Conservation (phyloP, 768 basidiomycete genomes). For the Coprinopsis sp. region DNA sequence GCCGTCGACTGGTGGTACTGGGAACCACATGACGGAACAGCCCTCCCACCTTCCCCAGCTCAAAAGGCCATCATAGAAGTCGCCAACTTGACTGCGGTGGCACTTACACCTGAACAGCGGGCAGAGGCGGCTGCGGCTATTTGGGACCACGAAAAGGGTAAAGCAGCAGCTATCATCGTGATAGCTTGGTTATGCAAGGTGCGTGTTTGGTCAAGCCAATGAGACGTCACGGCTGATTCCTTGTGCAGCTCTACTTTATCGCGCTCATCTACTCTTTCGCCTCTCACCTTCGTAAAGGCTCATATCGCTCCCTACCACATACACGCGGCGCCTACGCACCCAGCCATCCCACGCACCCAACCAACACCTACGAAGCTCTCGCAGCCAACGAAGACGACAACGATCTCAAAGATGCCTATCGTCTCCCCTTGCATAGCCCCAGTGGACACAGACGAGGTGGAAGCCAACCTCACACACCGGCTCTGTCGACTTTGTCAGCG, state of each 20-base stretch:
- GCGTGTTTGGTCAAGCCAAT: conserved; percentile 18
- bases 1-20: conserved; percentile 87
- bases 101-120: conserved; percentile 62
- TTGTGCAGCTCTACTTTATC: conserved; percentile 83
- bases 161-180: conserved; percentile 71
- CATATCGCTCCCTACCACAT: conserved; percentile 77
- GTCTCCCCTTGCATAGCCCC: conserved; percentile 52
- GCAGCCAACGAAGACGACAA: conserved; percentile 59
- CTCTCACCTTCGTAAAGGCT: conserved; percentile 84
- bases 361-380: conserved; percentile 36
- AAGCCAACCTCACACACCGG: conserved; percentile 41
- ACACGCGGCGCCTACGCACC: conserved; percentile 37
- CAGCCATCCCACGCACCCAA: conserved; percentile 23
- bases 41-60: conserved; percentile 77
- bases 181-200: conserved; percentile 90
- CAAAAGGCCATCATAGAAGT: conserved; percentile 80
- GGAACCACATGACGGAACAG: conserved; percentile 86
- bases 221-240: conserved; percentile 7
- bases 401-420: conserved; percentile 64
- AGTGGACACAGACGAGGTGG: conserved; percentile 31
- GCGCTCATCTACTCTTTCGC: conserved; percentile 90
- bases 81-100: conserved; percentile 44
- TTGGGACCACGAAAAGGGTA: conserved; percentile 88
- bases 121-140: conserved; percentile 70
- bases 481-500: conserved; percentile 62